A percentile compares a stretch with the other conserved stretches of the same genome.
Evolutionary conservation across 1,284 basidiomycete species (phyloP).

Genomic region (Trametes versicolor): DNA sequence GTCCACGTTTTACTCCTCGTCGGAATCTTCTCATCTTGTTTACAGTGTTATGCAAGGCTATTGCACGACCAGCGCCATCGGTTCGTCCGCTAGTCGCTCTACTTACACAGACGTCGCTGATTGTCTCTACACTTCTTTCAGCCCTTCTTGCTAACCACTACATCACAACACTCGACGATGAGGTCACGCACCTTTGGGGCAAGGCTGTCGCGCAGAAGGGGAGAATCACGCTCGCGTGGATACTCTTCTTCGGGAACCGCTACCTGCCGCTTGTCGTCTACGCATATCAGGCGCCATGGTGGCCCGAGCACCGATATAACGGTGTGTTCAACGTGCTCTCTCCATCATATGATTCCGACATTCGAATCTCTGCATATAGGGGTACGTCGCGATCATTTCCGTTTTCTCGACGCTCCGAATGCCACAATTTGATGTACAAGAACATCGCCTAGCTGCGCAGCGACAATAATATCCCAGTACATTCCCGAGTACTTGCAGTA

Average conservation of each 20-base stretch:
- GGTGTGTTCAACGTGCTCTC: not conserved
- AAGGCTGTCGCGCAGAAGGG: not conserved
- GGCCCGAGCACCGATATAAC: not conserved
- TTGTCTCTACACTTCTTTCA: not conserved
- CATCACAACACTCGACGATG: not conserved
- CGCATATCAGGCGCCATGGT: slow-evolving; percentile 2
- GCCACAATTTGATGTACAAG: not conserved
- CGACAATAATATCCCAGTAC: slow-evolving; percentile 4
- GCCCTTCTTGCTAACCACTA: not conserved
- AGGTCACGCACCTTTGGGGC: not conserved
- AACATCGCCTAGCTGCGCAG: not conserved
- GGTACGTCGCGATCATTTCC: not conserved
- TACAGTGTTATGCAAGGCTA: no score
- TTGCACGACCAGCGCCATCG: no score
- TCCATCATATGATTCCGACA: no score
- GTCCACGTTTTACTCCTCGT: no score
- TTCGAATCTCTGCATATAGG: not conserved
- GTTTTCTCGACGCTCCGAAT: no score
- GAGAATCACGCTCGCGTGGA: not conserved
- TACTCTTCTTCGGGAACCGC: slow-evolving; percentile 3
- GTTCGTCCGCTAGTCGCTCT: no score
- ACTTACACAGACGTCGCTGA: no score
- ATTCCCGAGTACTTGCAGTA: slow-evolving; percentile 6
- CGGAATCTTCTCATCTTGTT: no score
- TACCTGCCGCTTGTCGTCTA: slow-evolving; percentile 1